Evolutionary conservation across 2,329 filamentous ascomycete genomes (phyloP).

Genomic region (Akanthomyces uredinophilus): DNA sequence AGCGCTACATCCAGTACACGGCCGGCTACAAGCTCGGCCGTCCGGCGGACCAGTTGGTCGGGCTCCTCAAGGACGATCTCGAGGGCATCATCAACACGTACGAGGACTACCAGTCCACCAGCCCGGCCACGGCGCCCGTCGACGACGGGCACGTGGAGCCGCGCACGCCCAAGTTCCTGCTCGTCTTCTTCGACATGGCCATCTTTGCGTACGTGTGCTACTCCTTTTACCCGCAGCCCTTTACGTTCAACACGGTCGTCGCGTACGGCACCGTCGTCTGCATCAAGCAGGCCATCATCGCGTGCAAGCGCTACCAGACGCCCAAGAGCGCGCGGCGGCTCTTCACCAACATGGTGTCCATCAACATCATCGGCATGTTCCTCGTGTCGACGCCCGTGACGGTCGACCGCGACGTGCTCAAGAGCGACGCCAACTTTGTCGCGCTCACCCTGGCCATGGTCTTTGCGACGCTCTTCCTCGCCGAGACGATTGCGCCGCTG

Average conservation of each 20-base stretch:
- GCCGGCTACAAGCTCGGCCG: constrained; percentile 17
- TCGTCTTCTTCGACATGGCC: constrained; percentile 19
- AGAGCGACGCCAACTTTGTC: constrained; percentile 16
- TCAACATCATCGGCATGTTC: constrained; percentile 20
- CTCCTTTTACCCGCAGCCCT: constrained; percentile 20
- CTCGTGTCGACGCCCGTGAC: constrained; percentile 20
- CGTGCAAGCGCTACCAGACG: constrained; percentile 21
- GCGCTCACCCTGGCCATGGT: constrained; percentile 20
- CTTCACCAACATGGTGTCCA: constrained; percentile 21
- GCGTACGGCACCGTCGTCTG: constrained; percentile 20
- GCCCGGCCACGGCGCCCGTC: not conserved
- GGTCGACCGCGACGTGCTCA: constrained; percentile 16
- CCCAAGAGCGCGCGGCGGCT: constrained; percentile 18
- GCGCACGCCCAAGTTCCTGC: constrained; percentile 18
- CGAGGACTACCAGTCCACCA: constrained; percentile 17
- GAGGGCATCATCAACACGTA: constrained; percentile 19
- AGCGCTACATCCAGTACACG: constrained; percentile 20
- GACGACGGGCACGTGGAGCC: constrained; percentile 19
- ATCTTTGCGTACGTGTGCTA: constrained; percentile 21
- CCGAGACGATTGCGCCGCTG: constrained; percentile 19
- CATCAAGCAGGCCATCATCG: constrained; percentile 20
- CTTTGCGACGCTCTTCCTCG: constrained; percentile 19
- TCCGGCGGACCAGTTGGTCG: constrained; percentile 19
- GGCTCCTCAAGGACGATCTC: constrained; percentile 19
- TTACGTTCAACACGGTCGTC: constrained; percentile 21